Base-by-base conservation (phyloP, 192 early-diverging fungal genomes). In the Fimicolochytrium jonesii region DNA sequence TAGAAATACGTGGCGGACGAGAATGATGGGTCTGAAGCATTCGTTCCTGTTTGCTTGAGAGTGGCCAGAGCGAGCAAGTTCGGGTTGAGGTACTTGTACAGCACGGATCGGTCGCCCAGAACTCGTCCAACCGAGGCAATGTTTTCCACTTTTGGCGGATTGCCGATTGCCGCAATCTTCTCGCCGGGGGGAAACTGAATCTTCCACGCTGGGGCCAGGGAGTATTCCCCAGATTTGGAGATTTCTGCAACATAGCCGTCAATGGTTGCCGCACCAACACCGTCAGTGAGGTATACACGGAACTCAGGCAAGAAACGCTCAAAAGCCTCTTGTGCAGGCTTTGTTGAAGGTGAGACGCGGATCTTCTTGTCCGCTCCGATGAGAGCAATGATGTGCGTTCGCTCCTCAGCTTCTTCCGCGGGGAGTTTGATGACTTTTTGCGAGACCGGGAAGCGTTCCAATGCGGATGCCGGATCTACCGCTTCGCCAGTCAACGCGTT, bases 81-180 rank as follows among this genome's bases (percentile, higher is more conserved):
- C 43, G 97, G 95, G 74, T 94, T 97, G 58, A 97, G 79, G 75
- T 97, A 99, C 73, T 99, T 99, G 88, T 95, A 99, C n/a, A 92
- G 83, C 4, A 99, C 97, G 34, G 84, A 86, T 29, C 97, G 91
- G 69, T 97, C 86, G 49, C 94, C 97, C 11, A 97, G 83, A 5
- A 97, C 92, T 15, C 93, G 85, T 18, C 97, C 97, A 25, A 95
- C 58, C 20, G 92, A 92, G 5, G 97, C 91, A 6, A 95, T 79
- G 42, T 82, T 76, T 47, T 92, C 77, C 65, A 43, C 45, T 20
- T 34, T n/a, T 30, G 59, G 35, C 15, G 37, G 44, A 1, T 6
- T 36, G 17, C 54, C 73, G 11, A 77, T 23, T 33, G 64, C 74
- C 0, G 79, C 76, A 17, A 81, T 43, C 25, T 30, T 61, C 45